These are phyloP conservation scores for Aspergillus niger DNA, from an alignment of 2,329 filamentous ascomycete genomes.

Conservation along the genomic window DNA sequence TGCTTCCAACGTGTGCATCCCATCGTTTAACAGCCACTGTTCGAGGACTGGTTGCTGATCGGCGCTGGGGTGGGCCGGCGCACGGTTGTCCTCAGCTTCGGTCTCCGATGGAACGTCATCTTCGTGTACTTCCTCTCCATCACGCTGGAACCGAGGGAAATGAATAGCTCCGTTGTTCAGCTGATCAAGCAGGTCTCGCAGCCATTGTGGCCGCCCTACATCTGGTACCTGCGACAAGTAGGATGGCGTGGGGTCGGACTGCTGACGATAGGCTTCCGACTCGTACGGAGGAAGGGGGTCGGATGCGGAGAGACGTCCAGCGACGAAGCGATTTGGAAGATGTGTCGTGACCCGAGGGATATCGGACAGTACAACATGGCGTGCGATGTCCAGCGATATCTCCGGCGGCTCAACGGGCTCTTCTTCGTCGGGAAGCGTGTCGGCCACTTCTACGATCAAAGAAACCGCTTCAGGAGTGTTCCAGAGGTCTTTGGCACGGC, in stretches of 20 bases:
- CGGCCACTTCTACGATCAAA: slow-evolving; percentile 70
- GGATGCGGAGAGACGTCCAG: slow-evolving; percentile 69
- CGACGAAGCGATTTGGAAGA: slow-evolving; percentile 67
- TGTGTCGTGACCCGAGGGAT: slow-evolving; percentile 69
- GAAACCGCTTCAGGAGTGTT: slow-evolving; percentile 71
- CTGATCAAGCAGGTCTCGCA: slow-evolving; percentile 39
- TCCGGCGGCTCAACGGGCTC: slow-evolving; percentile 47
- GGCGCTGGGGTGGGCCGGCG: slow-evolving; percentile 24
- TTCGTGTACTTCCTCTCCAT: slow-evolving; percentile 22
- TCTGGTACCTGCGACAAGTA: slow-evolving; percentile 37
- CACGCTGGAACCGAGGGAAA: slow-evolving; percentile 27
- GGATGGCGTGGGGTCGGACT: slow-evolving; percentile 36
- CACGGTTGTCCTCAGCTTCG: slow-evolving; percentile 17
- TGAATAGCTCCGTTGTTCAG: slow-evolving; percentile 35
- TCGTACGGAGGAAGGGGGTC: slow-evolving; percentile 76
- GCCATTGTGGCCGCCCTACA: slow-evolving; percentile 36
- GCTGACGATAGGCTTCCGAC: slow-evolving; percentile 39
- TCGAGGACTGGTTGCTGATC: slow-evolving; percentile 34
- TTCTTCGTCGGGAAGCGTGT: slow-evolving; percentile 51
- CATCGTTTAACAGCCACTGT: slow-evolving; percentile 37
- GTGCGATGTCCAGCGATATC: slow-evolving; percentile 62
- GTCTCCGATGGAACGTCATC: slow-evolving; percentile 13
- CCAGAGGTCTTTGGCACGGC: slow-evolving; percentile 80
- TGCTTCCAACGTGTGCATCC: slow-evolving; percentile 36
- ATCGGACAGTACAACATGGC: slow-evolving; percentile 78